Conservation (phyloP, 2,329 filamentous ascomycete species). For the Paradendryphiella salina region DNA sequence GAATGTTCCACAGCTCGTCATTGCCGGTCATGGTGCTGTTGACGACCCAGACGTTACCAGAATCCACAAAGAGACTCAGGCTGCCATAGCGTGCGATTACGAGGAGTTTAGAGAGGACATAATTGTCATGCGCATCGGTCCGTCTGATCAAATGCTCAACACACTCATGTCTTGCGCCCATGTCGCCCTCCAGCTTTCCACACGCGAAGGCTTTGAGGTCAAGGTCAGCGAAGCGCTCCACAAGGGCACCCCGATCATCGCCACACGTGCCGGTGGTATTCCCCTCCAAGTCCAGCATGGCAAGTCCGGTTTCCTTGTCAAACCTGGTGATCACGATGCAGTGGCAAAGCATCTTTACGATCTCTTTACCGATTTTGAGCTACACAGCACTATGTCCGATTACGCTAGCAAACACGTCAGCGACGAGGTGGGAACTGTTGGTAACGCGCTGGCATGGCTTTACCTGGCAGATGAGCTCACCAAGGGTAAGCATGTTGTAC, state of each 20-base stretch:
- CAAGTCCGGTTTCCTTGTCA: conserved; percentile 74
- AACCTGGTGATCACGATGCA: conserved; percentile 68
- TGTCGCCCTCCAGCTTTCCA: conserved; percentile 77
- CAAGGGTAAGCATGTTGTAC: conserved; percentile 60
- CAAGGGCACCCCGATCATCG: conserved; percentile 77
- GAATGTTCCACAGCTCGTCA: conserved; percentile 69
- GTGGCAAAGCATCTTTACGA: conserved; percentile 69
- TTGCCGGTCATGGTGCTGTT: conserved; percentile 77
- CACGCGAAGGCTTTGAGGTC: conserved; percentile 81
- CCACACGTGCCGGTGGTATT: conserved; percentile 75
- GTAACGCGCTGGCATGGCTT: conserved; percentile 75
- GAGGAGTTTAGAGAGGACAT: conserved; percentile 57
- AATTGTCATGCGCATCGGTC: conserved; percentile 74
- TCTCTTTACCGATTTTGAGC: conserved; percentile 66
- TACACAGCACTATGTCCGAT: conserved; percentile 69
- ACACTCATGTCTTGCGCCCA: conserved; percentile 71
- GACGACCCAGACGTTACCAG: conserved; percentile 76
- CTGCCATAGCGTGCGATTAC: conserved; percentile 66
- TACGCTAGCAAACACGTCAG: conserved; percentile 69
- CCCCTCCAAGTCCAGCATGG: conserved; percentile 74
- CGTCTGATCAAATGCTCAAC: conserved; percentile 80
- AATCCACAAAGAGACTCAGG: conserved; percentile 73
- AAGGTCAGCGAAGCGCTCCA: conserved; percentile 84
- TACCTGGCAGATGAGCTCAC: conserved; percentile 72
- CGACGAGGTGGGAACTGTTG: conserved; percentile 80